Evolutionary conservation across 345 rosid species (phyloP).

Genomic region (Bretschneidera sinensis): DNA sequence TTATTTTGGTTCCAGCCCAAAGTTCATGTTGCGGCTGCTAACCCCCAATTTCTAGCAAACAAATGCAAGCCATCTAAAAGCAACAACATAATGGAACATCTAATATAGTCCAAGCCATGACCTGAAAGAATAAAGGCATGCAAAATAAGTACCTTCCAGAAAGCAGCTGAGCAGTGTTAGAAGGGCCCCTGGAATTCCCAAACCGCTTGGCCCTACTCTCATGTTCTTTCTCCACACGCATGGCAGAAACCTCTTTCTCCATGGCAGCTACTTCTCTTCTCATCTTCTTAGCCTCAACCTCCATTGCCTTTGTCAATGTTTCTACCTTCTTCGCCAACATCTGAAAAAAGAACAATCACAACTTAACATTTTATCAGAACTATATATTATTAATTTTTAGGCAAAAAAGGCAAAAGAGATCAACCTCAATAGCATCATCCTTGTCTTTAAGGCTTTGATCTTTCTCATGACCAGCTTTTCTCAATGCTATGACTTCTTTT

Average conservation of each 20-base stretch:
- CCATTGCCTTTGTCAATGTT: constrained; percentile 97
- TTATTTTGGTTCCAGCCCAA: no score
- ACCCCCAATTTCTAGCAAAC: no score
- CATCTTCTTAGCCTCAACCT: constrained; percentile 98
- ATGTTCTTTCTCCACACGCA: constrained; percentile 90
- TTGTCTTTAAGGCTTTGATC: constrained; percentile 95
- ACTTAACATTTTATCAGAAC: constrained; percentile 16
- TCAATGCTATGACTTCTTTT: constrained; percentile 75
- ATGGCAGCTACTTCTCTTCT: constrained; percentile 96
- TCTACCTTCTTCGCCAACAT: constrained; percentile 97
- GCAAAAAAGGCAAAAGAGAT: constrained; percentile 9
- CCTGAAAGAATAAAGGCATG: neutral
- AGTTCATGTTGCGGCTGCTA: no score
- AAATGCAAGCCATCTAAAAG: neutral
- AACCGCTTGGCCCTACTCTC: constrained; percentile 70
- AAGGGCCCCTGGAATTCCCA: constrained; percentile 56
- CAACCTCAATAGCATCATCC: constrained; percentile 96
- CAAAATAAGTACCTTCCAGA: constrained; percentile 65
- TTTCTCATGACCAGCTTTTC: constrained; percentile 87
- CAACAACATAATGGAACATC: neutral
- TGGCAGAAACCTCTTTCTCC: constrained; percentile 98
- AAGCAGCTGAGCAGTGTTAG: constrained; percentile 68
- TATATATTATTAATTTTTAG: neutral
- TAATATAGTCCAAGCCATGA: neutral
- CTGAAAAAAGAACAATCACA: constrained; percentile 35